phyloP scores from a whole-genome alignment of 257 asterid genomes.

The Plectranthus barbatus region DNA sequence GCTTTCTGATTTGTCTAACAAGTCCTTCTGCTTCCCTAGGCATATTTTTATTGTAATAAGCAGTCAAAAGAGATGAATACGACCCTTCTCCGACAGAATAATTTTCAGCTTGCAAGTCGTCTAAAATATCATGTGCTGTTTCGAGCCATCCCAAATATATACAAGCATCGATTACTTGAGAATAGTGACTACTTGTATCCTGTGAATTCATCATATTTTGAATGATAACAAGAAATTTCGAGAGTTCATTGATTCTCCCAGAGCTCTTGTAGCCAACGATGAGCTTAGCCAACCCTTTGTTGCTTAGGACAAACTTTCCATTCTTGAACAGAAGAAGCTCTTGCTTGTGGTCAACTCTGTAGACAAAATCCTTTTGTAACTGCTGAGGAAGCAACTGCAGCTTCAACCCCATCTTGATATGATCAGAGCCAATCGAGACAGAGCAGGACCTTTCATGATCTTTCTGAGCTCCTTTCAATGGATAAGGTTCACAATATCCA shows the following conservation, averaged over 20 bases:
- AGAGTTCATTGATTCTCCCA: constrained; percentile 52
- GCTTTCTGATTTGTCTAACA: constrained; percentile 30
- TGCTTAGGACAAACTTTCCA: constrained; percentile 50
- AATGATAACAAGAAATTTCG: constrained; percentile 46
- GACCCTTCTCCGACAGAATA: constrained; percentile 22
- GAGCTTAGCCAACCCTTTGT: constrained; percentile 61
- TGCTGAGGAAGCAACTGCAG: constrained; percentile 46
- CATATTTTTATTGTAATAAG: constrained; percentile 45
- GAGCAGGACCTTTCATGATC: constrained; percentile 25
- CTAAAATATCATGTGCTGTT: constrained; percentile 89
- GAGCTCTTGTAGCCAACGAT: constrained; percentile 38
- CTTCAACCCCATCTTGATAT: constrained; percentile 51
- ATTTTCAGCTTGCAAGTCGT: constrained; percentile 55
- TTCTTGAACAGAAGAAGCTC: constrained; percentile 36
- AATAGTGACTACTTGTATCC: constrained; percentile 27
- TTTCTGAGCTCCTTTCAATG: constrained; percentile 6
- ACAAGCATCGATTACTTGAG: constrained; percentile 54
- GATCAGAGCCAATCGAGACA: constrained; percentile 60
- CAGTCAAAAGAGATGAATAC: constrained; percentile 44
- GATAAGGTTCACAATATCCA: constrained; percentile 9
- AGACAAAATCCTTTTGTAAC: constrained; percentile 42
- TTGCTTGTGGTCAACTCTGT: constrained; percentile 30
- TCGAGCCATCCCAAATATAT: constrained; percentile 73
- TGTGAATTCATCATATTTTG: constrained; percentile 25
- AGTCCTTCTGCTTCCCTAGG: constrained; percentile 60